These are phyloP conservation scores for Arachis stenosperma DNA, from an alignment of 306 rosid species.

Conservation along the genomic window DNA sequence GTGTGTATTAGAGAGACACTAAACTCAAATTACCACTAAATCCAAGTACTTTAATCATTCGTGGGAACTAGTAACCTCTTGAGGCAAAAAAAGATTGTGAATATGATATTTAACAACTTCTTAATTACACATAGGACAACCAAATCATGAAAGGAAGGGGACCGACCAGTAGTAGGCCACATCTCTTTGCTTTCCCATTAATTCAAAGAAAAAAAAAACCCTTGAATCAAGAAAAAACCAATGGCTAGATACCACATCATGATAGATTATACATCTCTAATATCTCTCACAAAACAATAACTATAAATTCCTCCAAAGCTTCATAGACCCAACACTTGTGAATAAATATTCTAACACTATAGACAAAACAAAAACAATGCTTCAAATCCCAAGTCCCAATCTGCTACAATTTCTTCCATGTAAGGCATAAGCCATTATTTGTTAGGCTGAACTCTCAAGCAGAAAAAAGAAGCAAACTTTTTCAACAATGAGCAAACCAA, in stretches of 20 bases:
- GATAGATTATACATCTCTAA: constrained; percentile 27
- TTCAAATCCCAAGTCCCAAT: constrained; percentile 26
- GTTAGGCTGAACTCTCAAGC: constrained; percentile 21
- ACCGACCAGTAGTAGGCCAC: constrained; percentile 35
- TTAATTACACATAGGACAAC: constrained; percentile 16
- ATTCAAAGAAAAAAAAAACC: neutral
- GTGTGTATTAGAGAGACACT: neutral
- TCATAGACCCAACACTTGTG: constrained; percentile 29
- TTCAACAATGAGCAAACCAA: constrained; percentile 65
- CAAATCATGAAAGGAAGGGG: constrained; percentile 53
- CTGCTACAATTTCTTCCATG: constrained; percentile 5
- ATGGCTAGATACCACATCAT: constrained; percentile 37
- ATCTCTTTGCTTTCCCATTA: constrained; percentile 38
- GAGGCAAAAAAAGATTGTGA: constrained; percentile 26
- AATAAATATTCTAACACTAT: constrained; percentile 7
- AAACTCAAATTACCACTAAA: too few relatives aligned
- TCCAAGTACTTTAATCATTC: constrained; percentile 26
- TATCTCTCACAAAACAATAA: constrained; percentile 20
- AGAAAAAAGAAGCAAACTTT: constrained; percentile 10
- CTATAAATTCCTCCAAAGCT: constrained; percentile 33
- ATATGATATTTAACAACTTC: constrained; percentile 40
- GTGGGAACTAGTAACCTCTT: constrained; percentile 33
- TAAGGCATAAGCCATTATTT: constrained; percentile 30
- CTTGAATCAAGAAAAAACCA: constrained; percentile 24
- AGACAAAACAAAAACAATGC: neutral